Percentiles rank a stretch among this genome's conserved stretches.
Evolutionary conservation across 2,329 filamentous ascomycete genomes (phyloP).

Genomic region (Penicillium hordei): DNA sequence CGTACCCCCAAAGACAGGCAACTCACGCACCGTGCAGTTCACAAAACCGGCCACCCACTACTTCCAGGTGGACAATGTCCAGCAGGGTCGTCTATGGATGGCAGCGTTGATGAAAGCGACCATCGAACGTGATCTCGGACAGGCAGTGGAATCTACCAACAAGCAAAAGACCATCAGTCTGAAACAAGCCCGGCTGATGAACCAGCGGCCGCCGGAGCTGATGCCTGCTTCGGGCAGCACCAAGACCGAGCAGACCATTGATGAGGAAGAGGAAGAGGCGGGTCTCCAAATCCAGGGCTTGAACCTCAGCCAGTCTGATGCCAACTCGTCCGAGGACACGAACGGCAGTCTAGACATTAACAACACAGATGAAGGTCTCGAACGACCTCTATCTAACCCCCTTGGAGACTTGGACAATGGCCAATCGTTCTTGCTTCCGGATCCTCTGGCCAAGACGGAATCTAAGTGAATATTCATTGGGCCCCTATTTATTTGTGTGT

Average conservation of each 20-base stretch:
- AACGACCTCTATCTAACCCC: constrained; percentile 19
- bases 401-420: constrained; percentile 23
- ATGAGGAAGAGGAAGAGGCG: constrained; percentile 30
- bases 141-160: constrained; percentile 84
- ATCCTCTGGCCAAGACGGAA: constrained; percentile 26
- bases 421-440: constrained; percentile 29
- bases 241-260: constrained; percentile 17
- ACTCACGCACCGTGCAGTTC: constrained; percentile 91
- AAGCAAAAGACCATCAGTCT: constrained; percentile 96
- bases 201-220: constrained; percentile 83
- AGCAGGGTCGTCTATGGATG: constrained; percentile 94
- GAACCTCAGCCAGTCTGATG: constrained; percentile 26
- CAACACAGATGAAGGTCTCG: neutral
- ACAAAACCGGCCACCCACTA: constrained; percentile 97
- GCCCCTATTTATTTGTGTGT: neutral
- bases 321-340: constrained; percentile 16
- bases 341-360: constrained; percentile 13
- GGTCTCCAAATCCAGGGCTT: constrained; percentile 30
- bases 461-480: constrained; percentile 19
- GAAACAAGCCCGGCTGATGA: constrained; percentile 81
- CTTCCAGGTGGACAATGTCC: constrained; percentile 89
- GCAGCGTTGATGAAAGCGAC: constrained; percentile 98
- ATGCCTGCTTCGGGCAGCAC: constrained; percentile 58
- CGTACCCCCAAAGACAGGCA: constrained; percentile 80
- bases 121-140: constrained; percentile 81